These are phyloP conservation scores for Venturia carpophila DNA, from an alignment of 2,329 filamentous ascomycete genomes.

Conservation along the genomic window DNA sequence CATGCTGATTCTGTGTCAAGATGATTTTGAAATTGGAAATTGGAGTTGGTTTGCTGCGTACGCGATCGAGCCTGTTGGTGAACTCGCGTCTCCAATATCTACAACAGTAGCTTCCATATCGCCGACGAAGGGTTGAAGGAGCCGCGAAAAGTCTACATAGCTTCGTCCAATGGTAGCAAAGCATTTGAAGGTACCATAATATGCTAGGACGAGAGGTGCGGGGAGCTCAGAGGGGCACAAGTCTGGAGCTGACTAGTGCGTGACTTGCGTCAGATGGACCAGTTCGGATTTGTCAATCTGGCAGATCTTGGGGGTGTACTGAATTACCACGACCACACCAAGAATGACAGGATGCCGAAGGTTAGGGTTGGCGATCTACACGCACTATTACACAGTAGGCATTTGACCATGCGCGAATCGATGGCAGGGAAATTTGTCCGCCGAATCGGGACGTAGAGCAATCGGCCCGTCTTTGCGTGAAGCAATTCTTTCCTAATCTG, in stretches of 20 bases:
- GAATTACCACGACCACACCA: not conserved
- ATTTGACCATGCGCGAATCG: not conserved
- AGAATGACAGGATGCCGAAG: not conserved
- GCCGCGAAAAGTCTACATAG: not conserved
- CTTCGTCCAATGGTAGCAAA: not conserved
- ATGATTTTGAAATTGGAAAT: not conserved
- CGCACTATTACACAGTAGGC: not conserved
- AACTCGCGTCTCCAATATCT: not conserved
- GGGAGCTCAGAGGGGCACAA: not conserved
- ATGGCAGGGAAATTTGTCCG: not conserved
- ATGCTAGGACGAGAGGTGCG: not conserved
- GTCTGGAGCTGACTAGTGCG: constrained; percentile 5
- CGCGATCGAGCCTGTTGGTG: not conserved
- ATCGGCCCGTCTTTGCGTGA: not conserved
- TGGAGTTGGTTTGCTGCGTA: not conserved
- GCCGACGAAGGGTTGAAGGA: not conserved
- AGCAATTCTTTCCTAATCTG: too few relatives aligned
- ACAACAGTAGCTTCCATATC: not conserved
- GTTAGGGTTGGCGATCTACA: not conserved
- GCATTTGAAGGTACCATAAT: not conserved
- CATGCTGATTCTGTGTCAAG: constrained; percentile 16
- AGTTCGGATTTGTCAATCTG: not conserved
- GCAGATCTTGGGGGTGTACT: not conserved
- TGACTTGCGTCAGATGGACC: not conserved
- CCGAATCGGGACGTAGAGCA: not conserved